Evolutionary conservation across 306 rosid species (phyloP), one percentile per base, ranked within the genome.

Genomic region (Cicer pinnatifidum): DNA sequence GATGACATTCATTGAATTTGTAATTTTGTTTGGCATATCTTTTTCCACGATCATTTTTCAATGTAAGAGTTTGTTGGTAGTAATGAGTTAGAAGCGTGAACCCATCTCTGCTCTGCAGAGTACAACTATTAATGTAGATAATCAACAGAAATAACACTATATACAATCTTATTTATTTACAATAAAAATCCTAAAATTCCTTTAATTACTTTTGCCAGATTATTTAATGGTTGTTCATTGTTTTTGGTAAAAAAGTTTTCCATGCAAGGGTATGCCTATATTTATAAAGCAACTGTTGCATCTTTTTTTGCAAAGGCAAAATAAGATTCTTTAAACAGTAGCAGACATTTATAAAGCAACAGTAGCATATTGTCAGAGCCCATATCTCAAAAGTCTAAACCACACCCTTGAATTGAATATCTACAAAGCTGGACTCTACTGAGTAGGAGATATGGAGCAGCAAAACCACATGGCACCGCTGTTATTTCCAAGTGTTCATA

Each of bases 401-500:
- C 37, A 54, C 61, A 17, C 61, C 7, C 35, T 54, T 19, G 61
- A 17, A 54, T 19, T 28, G 35, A 28, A 9, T 54, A 54, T 9
- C 60, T 53, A 53, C 33, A 12, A 9, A 54, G 35, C 35, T 28
- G 35, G 35, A 28, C 35, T 28, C 35, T 28, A 28, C 35, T 28
- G 5, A 28, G 11, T 9, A 17, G 33, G 60, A 17, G 7, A 54
- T 54, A 54, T 54, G 40, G 5, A 62, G 78, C 78, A 62, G 43
- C 66, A 78, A 69, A 63, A 61, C 51, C 84, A 69, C 77, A 41
- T 77, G 84, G 73, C 4, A 60, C 54, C 11, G 62, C 74, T 69
- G 81, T 50, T 77, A 57, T 66, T 63, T 23, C 40, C 73, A 61
- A 71, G 40, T 53, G 69, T 44, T 67, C 51, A 44, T 54, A 56